Percentiles rank a stretch among this genome's conserved stretches.
Evolutionary conservation across 805 yeast species (phyloP).

Genomic region (Candida saitoana): DNA sequence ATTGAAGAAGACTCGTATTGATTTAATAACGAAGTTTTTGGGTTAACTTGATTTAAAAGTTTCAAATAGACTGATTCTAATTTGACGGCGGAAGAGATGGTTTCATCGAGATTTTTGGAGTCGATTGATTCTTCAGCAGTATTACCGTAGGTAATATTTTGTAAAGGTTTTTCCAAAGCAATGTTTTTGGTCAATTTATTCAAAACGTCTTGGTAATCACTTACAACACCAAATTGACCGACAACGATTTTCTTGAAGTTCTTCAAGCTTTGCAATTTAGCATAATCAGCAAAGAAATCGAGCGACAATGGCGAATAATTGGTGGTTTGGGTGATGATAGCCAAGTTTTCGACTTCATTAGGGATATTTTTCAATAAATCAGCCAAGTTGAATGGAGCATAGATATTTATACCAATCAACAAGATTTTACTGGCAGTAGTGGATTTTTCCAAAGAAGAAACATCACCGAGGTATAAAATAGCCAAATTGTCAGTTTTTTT

Average conservation of each 20-base stretch:
- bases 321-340: conserved; percentile 60
- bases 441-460: conserved; percentile 35
- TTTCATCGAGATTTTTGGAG: conserved; percentile 21
- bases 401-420: conserved; percentile 55
- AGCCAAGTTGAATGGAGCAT: conserved; percentile 69
- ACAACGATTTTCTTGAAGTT: conserved; percentile 48
- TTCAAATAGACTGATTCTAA: conserved; percentile 76
- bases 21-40: conserved; percentile 58
- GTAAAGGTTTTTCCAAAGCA: conserved; percentile 51
- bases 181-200: conserved; percentile 51
- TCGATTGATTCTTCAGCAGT: conserved; percentile 23
- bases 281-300: conserved; percentile 66
- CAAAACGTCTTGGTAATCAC: conserved; percentile 38
- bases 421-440: conserved; percentile 41
- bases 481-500: conserved; percentile 39
- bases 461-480: conserved; percentile 61
- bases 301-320: conserved; percentile 67
- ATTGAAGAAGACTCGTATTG: conserved; percentile 45
- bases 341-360: conserved; percentile 48
- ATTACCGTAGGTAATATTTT: conserved; percentile 59
- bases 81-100: conserved; percentile 44
- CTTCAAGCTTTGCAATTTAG: conserved; percentile 41
- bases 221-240: conserved; percentile 53
- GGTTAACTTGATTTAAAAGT: conserved; percentile 66
- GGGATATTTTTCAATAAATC: conserved; percentile 52